A percentile compares a stretch with the other conserved stretches of the same genome.
Evolutionary conservation across 1,139 yeast species (phyloP).

Genomic region (Candida neerlandica): DNA sequence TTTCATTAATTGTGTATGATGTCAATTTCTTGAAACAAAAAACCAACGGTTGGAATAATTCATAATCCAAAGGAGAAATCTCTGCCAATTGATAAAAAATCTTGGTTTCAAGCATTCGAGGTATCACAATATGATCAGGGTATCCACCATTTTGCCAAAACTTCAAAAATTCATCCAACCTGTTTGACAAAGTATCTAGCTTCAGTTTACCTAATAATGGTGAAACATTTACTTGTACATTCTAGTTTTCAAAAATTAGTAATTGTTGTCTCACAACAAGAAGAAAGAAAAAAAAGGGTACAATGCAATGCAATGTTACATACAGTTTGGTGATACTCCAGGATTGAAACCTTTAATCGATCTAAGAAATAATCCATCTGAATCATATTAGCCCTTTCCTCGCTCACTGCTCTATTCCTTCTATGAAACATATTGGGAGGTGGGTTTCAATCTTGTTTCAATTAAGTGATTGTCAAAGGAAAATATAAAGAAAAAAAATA

Average conservation of each 20-base stretch:
- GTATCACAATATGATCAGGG: not conserved
- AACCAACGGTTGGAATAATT: conserved; percentile 17
- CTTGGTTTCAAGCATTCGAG: conserved; percentile 11
- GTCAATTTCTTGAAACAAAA: conserved; percentile 17
- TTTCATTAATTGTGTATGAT: conserved; percentile 10
- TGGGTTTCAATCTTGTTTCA: conserved; percentile 3
- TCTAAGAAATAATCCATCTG: conserved; percentile 12
- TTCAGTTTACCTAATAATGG: conserved; percentile 7
- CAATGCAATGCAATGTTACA: conserved; percentile 1
- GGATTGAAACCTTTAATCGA: conserved; percentile 7
- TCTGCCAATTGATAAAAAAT: conserved; percentile 14
- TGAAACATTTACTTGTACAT: not conserved
- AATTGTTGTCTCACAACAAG: not conserved
- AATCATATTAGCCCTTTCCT: not conserved
- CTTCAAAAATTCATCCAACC: conserved; percentile 8
- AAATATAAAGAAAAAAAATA: not conserved
- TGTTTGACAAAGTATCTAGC: conserved; percentile 8
- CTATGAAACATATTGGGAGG: conserved; percentile 3
- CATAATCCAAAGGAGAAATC: conserved; percentile 10
- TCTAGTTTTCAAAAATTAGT: not conserved
- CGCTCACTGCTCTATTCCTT: not conserved
- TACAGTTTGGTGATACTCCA: conserved; percentile 11
- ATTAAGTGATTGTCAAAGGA: not conserved
- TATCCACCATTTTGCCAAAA: conserved; percentile 7
- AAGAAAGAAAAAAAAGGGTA: not conserved